phyloP scores from a whole-genome alignment of 306 rosid genomes.

The Pachyrhizus erosus region DNA sequence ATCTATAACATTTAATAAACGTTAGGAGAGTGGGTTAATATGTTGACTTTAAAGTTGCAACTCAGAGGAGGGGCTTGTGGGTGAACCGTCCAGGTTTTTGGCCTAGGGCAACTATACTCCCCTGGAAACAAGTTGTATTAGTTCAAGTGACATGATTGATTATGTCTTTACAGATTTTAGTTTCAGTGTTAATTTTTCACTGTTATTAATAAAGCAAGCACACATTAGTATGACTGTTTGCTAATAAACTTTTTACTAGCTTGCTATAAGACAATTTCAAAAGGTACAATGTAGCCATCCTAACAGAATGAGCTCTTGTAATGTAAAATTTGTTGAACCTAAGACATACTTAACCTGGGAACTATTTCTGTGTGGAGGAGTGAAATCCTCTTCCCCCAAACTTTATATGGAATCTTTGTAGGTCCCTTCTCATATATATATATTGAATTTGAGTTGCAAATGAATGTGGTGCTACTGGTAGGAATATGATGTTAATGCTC shows the following conservation, averaged over 20 bases:
- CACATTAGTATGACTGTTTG: not conserved
- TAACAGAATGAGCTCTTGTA: not conserved
- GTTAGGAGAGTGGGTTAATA: not conserved
- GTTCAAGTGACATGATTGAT: conserved; percentile 20
- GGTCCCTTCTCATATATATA: not conserved
- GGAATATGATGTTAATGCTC: not conserved
- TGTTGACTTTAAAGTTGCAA: not conserved
- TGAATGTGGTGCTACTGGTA: not conserved
- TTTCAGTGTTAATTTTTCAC: not conserved
- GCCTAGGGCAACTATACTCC: not conserved
- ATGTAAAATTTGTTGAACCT: not conserved
- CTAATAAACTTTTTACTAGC: not conserved
- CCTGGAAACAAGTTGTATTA: not conserved
- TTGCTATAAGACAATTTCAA: not conserved
- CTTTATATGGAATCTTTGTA: not conserved
- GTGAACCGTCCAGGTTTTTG: conserved; percentile 16
- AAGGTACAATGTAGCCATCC: not conserved
- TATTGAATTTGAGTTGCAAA: not conserved
- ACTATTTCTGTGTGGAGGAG: not conserved
- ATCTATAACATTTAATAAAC: conserved; percentile 2
- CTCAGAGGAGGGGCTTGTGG: not conserved
- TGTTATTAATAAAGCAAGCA: not conserved
- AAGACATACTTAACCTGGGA: conserved; percentile 2
- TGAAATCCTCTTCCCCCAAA: conserved; percentile 6
- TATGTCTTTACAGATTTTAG: not conserved